A percentile compares a stretch with the other conserved stretches of the same genome.
phyloP scores from a whole-genome alignment of 441 rosid species.

The Populus hybrid region DNA sequence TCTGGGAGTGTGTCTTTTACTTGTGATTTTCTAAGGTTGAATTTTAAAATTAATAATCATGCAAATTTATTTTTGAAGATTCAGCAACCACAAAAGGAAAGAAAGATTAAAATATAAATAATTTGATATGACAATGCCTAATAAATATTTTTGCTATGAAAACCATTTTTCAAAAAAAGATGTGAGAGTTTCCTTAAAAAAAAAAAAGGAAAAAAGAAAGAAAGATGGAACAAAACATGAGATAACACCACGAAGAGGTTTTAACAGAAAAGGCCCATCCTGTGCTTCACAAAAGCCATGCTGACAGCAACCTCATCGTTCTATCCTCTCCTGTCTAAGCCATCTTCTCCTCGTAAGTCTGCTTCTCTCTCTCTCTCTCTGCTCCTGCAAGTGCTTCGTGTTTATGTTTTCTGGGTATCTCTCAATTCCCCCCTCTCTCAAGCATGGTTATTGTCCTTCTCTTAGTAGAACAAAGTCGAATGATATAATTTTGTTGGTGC shows the following conservation, averaged over 20 bases:
- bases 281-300: slow-evolving; percentile 32
- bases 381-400: neutral
- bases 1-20: too few species aligned
- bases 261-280: neutral
- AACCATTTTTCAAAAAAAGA: neutral
- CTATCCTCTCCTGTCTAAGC: slow-evolving; percentile 26
- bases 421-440: neutral
- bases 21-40: too few species aligned
- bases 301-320: slow-evolving; percentile 29
- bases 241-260: slow-evolving; percentile 28
- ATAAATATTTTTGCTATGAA: too few species aligned
- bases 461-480: neutral
- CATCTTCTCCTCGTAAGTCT: slow-evolving; percentile 36
- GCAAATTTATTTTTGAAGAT: too few species aligned
- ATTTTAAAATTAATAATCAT: too few species aligned
- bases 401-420: neutral
- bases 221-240: neutral
- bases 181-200: neutral
- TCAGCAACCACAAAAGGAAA: too few species aligned
- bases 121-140: too few species aligned
- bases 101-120: too few species aligned
- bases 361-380: slow-evolving; percentile 6
- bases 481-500: neutral
- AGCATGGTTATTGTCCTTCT: neutral
- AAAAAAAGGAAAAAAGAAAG: too few species aligned